Evolutionary conservation across 139 green algal genomes (phyloP).

Genomic region (Volvox africanus): DNA sequence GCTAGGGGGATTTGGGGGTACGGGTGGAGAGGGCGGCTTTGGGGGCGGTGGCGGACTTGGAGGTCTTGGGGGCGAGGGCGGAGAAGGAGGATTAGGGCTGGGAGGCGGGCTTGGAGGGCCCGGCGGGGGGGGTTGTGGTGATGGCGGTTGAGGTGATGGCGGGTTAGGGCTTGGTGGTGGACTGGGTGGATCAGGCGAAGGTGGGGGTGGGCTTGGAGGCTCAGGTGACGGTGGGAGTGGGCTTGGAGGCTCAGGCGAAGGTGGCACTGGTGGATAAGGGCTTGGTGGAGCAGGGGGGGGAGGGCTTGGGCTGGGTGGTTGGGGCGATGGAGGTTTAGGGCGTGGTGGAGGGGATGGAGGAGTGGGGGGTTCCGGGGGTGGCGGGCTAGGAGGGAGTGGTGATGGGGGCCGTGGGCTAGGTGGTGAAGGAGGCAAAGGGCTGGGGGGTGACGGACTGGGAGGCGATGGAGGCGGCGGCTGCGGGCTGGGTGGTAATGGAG

Average conservation of each 20-base stretch:
- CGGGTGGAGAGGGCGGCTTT: no score
- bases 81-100: not conserved
- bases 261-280: not conserved
- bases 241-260: not conserved
- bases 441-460: not conserved
- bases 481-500: not conserved
- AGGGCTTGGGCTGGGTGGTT: no score
- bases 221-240: not conserved
- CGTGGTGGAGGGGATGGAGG: not conserved
- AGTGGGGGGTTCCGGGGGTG: not conserved
- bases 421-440: not conserved
- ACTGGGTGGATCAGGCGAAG: not conserved
- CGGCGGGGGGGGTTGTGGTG: not conserved
- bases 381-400: not conserved
- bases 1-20: not conserved
- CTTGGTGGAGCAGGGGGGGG: no score
- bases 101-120: not conserved
- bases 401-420: not conserved
- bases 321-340: not conserved
- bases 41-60: not conserved
- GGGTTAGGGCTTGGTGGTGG: not conserved
- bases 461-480: not conserved
- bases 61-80: not conserved
- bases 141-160: not conserved
- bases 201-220: not conserved